Evolutionary conservation across 768 basidiomycete species (phyloP).

Genomic region (Phallus indusiatus): DNA sequence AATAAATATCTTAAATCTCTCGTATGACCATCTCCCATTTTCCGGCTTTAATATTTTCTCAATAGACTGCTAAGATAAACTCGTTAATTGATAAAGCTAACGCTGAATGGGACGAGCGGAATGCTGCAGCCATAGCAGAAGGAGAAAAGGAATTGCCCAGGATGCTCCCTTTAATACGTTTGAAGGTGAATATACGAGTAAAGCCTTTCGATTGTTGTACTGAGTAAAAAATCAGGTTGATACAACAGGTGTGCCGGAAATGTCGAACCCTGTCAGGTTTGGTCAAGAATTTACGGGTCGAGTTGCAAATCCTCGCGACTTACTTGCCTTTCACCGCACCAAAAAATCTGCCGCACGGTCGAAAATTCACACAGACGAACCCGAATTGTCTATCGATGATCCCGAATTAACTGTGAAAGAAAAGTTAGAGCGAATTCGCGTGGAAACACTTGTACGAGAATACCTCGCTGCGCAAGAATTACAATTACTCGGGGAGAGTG

Average conservation of each 20-base stretch:
- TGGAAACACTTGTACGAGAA: conserved; percentile 84
- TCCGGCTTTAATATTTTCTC: not conserved
- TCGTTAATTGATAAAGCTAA: conserved; percentile 73
- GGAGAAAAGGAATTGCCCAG: conserved; percentile 52
- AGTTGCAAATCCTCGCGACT: conserved; percentile 90
- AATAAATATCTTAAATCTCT: conserved; percentile 68
- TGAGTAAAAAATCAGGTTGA: conserved; percentile 49
- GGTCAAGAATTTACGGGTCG: conserved; percentile 89
- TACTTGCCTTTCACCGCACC: conserved; percentile 81
- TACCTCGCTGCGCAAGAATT: conserved; percentile 89
- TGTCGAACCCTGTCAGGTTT: conserved; percentile 93
- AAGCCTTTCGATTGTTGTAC: not conserved
- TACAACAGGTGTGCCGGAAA: conserved; percentile 81
- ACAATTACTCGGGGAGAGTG: conserved; percentile 80
- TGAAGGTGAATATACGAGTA: conserved; percentile 45
- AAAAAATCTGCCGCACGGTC: conserved; percentile 47
- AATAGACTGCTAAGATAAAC: conserved; percentile 48
- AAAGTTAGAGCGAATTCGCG: conserved; percentile 71
- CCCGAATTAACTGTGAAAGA: conserved; percentile 56
- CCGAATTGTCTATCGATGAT: conserved; percentile 76
- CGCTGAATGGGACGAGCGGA: conserved; percentile 66
- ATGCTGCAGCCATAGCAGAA: conserved; percentile 46
- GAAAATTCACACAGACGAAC: conserved; percentile 66
- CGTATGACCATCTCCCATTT: conserved; percentile 27
- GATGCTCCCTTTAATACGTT: conserved; percentile 81